Base-by-base conservation (phyloP, 495 filamentous ascomycete genomes). In the Xylaria venustula region DNA sequence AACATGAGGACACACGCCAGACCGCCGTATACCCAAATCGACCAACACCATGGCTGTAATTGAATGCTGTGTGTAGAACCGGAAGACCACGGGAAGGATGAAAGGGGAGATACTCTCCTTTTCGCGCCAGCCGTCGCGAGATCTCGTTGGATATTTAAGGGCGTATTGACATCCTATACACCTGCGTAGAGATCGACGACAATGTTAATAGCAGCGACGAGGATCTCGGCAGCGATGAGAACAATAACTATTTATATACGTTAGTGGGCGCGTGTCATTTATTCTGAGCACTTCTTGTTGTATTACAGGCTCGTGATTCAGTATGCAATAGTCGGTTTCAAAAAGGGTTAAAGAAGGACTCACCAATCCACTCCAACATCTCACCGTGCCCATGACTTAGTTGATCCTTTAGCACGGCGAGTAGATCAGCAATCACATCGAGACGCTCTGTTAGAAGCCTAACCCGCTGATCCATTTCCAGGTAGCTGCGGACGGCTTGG, bases 401-500 rank as follows among this genome's bases (percentile, higher is more conserved):
- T 78, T 98, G 94, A 69, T 98, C 94, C 71, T 97, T 97, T 50
- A 98, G 79, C 67, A 98, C 95, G 19, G 92, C 90, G 47, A 98
- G 75, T 68, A 98, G 78, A 79, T 98, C 94, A 8, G 90, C 92
- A 77, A 98, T 97, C 36, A 98, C 94, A 64, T 92, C 88, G 63
- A 98, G 72, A 57, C 94, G 79, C 69, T 98, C 93, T 22, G 91
- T 97, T 64, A 98, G 77, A 60, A 98, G 75, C 34, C 85, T 83
- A n/a, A 97, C 93, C 47, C 94, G 77, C 75, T 98, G 94, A 74
- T 97, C 93, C 88, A 98, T 98, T 77, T 98, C 94, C 23, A 98
- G 81, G 67, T 98, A 98, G 66, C 87, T 93, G 45, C 95, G 83
- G 42, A 97, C 93, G 41, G 94, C 94, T 67, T 92, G 88, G 69